A percentile compares a stretch with the other conserved stretches of the same genome.
These are phyloP conservation scores for Zizania palustris DNA, from an alignment of 202 grass and related monocot species.

Conservation along the genomic window DNA sequence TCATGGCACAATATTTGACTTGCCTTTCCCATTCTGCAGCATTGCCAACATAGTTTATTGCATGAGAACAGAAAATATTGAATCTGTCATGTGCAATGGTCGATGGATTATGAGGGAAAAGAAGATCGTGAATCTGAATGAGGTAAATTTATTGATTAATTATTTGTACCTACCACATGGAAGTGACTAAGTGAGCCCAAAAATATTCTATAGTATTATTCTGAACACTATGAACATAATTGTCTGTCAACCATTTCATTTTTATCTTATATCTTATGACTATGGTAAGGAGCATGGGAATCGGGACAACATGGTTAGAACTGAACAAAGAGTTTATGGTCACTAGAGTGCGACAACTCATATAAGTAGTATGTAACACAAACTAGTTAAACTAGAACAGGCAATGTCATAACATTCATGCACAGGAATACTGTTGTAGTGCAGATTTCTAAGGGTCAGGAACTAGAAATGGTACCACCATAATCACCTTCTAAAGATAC, in stretches of 20 bases:
- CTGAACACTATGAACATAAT: background rate
- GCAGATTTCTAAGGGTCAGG: background rate
- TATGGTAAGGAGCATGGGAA: too few species aligned
- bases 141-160: constrained; percentile 61
- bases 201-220: background rate
- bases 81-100: constrained; percentile 96
- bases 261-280: background rate
- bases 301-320: background rate
- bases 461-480: background rate
- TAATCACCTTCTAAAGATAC: background rate
- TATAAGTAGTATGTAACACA: too few species aligned
- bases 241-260: background rate
- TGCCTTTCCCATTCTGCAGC: constrained; percentile 42
- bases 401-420: background rate
- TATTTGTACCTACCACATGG: background rate
- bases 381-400: background rate
- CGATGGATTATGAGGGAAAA: constrained; percentile 87
- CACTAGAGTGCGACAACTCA: background rate
- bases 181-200: background rate
- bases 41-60: constrained; percentile 89
- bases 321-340: constrained; percentile 10
- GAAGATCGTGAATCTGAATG: constrained; percentile 71
- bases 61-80: constrained; percentile 91
- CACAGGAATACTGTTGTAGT: background rate
- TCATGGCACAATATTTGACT: background rate